Evolutionary conservation across 768 basidiomycete species (phyloP).

Genomic region (Gymnopilus junonius): DNA sequence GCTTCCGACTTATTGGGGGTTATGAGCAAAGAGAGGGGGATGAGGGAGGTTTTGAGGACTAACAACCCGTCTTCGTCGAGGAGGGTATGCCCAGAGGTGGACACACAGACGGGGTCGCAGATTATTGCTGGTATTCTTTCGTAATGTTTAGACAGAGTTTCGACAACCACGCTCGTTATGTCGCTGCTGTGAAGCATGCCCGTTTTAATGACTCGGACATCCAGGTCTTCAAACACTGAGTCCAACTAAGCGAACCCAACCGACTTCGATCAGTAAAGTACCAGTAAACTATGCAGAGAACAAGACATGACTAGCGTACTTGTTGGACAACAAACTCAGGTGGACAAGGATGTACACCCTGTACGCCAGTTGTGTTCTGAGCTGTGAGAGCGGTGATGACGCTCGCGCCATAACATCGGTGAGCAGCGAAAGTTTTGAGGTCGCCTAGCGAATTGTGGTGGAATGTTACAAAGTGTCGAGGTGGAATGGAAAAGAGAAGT

Average conservation of each 20-base stretch:
- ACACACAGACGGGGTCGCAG: slow-evolving; percentile 91
- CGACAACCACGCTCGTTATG: slow-evolving; percentile 54
- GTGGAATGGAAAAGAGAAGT: slow-evolving; percentile 7
- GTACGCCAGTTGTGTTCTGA: slow-evolving; percentile 88
- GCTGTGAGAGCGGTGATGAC: slow-evolving; percentile 87
- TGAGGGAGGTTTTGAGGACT: slow-evolving; percentile 60
- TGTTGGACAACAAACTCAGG: slow-evolving; percentile 77
- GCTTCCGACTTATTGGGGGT: slow-evolving; percentile 90
- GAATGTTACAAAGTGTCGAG: background rate
- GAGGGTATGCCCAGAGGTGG: slow-evolving; percentile 85
- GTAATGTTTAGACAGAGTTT: slow-evolving; percentile 38
- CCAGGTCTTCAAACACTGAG: slow-evolving; percentile 74
- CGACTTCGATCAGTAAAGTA: background rate
- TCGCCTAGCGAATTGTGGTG: slow-evolving; percentile 63
- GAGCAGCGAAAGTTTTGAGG: slow-evolving; percentile 81
- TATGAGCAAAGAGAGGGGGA: slow-evolving; percentile 73
- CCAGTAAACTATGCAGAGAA: background rate
- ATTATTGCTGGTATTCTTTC: slow-evolving; percentile 58
- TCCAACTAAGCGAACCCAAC: slow-evolving; percentile 51
- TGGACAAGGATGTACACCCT: slow-evolving; percentile 69
- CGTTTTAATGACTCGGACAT: slow-evolving; percentile 78
- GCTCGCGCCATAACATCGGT: slow-evolving; percentile 79
- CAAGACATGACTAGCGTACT: slow-evolving; percentile 41
- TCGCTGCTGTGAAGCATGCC: slow-evolving; percentile 82
- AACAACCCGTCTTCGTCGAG: slow-evolving; percentile 69